Percentiles rank a stretch among this genome's conserved stretches.
Conservation (phyloP, 495 filamentous ascomycete species). For the Saxophila tyrrhenica region DNA sequence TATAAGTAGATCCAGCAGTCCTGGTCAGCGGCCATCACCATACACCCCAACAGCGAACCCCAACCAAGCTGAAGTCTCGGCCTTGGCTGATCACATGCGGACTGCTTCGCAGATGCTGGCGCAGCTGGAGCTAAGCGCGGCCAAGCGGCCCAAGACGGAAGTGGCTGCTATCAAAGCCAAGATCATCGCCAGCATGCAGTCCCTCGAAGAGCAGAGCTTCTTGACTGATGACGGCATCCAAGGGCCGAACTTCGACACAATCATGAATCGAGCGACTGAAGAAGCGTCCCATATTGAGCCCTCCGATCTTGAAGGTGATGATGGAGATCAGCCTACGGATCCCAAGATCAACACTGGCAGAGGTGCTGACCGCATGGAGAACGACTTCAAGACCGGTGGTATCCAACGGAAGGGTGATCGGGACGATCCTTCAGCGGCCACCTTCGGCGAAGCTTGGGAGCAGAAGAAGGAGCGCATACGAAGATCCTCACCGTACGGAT, state of each 20-base stretch:
- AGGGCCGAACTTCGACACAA: conserved; percentile 58
- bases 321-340: conserved; percentile 34
- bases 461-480: conserved; percentile 66
- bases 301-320: conserved; percentile 35
- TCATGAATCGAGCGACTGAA: conserved; percentile 49
- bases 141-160: conserved; percentile 58
- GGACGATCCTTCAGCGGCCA: conserved; percentile 68
- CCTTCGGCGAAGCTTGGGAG: conserved; percentile 68
- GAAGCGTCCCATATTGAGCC: conserved; percentile 27
- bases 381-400: conserved; percentile 66
- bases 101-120: conserved; percentile 70
- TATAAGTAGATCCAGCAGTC: conserved; percentile 49
- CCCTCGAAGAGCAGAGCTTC: conserved; percentile 68
- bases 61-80: conserved; percentile 60
- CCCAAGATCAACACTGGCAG: conserved; percentile 46
- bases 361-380: conserved; percentile 67
- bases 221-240: conserved; percentile 40
- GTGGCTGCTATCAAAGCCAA: conserved; percentile 63
- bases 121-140: conserved; percentile 59
- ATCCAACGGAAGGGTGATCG: conserved; percentile 63
- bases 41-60: conserved; percentile 24
- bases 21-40: conserved; percentile 32
- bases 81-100: conserved; percentile 66
- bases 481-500: conserved; percentile 62
- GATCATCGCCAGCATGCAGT: conserved; percentile 77